Base-by-base conservation (phyloP, 2,329 filamentous ascomycete species). In the Nannizziopsis barbatae region DNA sequence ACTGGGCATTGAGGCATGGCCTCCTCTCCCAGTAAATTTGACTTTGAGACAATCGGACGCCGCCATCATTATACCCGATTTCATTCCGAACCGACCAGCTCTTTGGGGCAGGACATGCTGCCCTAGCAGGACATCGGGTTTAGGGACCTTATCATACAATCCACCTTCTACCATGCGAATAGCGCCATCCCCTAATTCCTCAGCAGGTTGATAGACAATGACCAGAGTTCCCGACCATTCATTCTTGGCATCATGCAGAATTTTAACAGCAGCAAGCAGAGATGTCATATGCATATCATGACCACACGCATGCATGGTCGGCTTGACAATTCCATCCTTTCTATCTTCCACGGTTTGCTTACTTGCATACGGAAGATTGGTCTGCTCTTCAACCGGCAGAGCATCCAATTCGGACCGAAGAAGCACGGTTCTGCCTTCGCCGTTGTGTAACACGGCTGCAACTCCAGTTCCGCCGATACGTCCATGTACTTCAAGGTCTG, bases 201-300 rank as follows among this genome's bases (percentile, higher is more conserved):
- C 82, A 1, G 76, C 75, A 0, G 82, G 81, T 56, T 86, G 83
- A 60, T 85, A 86, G 2, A 79, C 62, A 5, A 81, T 60, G 4
- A 86, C 64, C 15, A 85, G 56, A 0, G 79, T 84, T 0, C 82
- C 82, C 8, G 60, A 66, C 81, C 82, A 86, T 0, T 53, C 30
- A 0, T 69, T 55, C n/a, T 62, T 67, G 0, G 65, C 60, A 0
- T 60, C 61, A 1, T 70, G 61, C 0, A 86, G 65, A 0, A 68
- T 67, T 44, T 76, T 69, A 0, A 75, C 71, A 0, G 75, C 74
- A 0, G 71, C 76, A 0, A 81, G 67, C 0, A 80, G 62, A 47
- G 68, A 68, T 0, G 76, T 75, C 39, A 79, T 74, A 56, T 80
- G 77, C 72, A 79, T 75, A 53, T 77, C 75, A 56, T 79, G 77